A percentile compares a stretch with the other conserved stretches of the same genome.
Conservation (phyloP, 177 flowering plant species). For the Vitis hybrid region DNA sequence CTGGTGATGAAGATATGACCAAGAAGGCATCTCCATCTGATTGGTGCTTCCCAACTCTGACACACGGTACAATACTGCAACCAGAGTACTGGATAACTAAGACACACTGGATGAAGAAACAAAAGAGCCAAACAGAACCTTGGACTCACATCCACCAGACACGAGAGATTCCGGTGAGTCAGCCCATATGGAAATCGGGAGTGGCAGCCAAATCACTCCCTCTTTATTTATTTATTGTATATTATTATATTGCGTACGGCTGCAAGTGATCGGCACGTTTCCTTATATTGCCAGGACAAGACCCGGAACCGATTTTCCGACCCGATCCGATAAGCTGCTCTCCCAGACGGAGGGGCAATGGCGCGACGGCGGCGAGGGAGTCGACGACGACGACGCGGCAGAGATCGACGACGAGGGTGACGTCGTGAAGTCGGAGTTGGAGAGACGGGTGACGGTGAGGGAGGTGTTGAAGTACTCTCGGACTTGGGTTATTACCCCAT, state of each 20-base stretch:
- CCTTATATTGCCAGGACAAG: slow-evolving; percentile 74
- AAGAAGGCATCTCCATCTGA: too few relatives aligned
- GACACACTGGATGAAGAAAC: too few relatives aligned
- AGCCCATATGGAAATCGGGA: background rate
- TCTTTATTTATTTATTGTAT: slow-evolving; percentile 6
- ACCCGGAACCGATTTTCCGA: slow-evolving; percentile 85
- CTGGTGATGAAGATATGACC: too few relatives aligned
- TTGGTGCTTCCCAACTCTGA: too few relatives aligned
- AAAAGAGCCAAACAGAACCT: too few relatives aligned
- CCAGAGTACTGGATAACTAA: too few relatives aligned
- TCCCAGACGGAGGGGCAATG: slow-evolving; percentile 82
- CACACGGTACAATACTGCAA: too few relatives aligned
- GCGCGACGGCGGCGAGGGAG: slow-evolving; percentile 10
- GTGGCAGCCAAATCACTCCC: slow-evolving; percentile 4
- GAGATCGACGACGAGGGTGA: slow-evolving; percentile 3
- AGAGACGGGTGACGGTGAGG: slow-evolving; percentile 65
- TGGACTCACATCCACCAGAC: too few relatives aligned
- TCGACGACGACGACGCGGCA: slow-evolving; percentile 14
- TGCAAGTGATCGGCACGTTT: slow-evolving; percentile 3
- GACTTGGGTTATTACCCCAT: slow-evolving; percentile 76
- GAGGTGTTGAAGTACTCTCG: slow-evolving; percentile 89
- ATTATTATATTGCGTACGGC: slow-evolving; percentile 3
- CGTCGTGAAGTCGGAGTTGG: slow-evolving; percentile 11
- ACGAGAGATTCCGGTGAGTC: too few relatives aligned
- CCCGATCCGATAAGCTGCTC: slow-evolving; percentile 58